Evolutionary conservation across 352 stramenopile genomes (phyloP).

Genomic region (Halophytophthora batemanensis): DNA sequence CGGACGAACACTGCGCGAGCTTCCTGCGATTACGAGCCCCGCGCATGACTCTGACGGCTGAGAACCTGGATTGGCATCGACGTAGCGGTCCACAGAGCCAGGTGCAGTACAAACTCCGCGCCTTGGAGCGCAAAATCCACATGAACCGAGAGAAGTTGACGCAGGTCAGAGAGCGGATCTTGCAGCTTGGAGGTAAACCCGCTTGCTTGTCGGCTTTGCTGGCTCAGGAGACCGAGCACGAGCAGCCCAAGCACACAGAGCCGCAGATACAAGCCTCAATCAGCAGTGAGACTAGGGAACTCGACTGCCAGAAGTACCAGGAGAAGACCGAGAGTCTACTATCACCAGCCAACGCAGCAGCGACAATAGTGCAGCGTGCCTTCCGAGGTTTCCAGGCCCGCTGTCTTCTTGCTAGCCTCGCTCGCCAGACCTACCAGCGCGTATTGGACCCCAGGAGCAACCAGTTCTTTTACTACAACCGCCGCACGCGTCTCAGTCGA

Average conservation of each 20-base stretch:
- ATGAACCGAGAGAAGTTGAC: constrained; percentile 42
- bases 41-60: not conserved
- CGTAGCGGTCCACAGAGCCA: constrained; percentile 7
- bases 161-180: constrained; percentile 27
- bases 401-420: constrained; percentile 16
- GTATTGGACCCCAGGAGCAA: constrained; percentile 30
- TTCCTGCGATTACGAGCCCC: constrained; percentile 25
- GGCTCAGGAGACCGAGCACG: not conserved
- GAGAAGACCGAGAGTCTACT: no score
- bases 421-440: constrained; percentile 27
- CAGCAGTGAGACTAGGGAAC: not conserved
- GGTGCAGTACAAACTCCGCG: constrained; percentile 24
- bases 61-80: not conserved
- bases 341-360: constrained; percentile 1
- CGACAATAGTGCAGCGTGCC: constrained; percentile 24
- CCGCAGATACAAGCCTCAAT: not conserved
- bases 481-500: constrained; percentile 26
- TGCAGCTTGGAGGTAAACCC: constrained; percentile 13
- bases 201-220: not conserved
- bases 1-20: constrained; percentile 29
- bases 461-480: constrained; percentile 52
- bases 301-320: not conserved
- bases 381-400: constrained; percentile 28
- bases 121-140: constrained; percentile 30
- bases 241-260: not conserved